Evolutionary conservation across 2,329 filamentous ascomycete genomes (phyloP).

Genomic region (Sarocladium oryzae): DNA sequence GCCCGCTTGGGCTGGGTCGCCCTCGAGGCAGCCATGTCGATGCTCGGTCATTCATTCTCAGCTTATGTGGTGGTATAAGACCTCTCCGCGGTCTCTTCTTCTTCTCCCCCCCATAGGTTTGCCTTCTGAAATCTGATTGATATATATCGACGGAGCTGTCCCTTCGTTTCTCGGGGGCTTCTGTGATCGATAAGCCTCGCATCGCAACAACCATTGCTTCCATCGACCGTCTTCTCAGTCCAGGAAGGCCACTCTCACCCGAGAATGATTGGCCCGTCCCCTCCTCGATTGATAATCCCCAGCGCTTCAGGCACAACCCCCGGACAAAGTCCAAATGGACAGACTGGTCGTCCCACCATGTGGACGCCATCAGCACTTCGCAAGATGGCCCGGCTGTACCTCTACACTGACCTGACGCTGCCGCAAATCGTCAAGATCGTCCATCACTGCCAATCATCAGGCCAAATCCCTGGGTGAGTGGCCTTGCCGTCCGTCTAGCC

Average conservation of each 20-base stretch:
- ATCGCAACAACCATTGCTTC: too few species aligned
- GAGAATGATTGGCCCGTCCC: slow-evolving; percentile 7
- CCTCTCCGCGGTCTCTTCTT: neutral
- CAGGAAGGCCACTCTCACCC: too few species aligned
- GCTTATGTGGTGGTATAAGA: neutral
- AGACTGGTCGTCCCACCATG: slow-evolving; percentile 46
- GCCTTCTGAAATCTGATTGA: neutral
- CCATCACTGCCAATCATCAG: slow-evolving; percentile 27
- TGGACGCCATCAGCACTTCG: slow-evolving; percentile 48
- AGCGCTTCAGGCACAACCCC: slow-evolving; percentile 1
- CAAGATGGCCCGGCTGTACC: slow-evolving; percentile 48
- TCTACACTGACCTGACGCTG: slow-evolving; percentile 48
- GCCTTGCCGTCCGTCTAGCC: neutral
- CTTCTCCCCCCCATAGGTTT: neutral
- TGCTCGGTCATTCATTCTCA: neutral
- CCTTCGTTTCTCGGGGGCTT: neutral
- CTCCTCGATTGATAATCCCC: neutral
- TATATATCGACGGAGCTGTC: neutral
- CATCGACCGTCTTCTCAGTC: too few species aligned
- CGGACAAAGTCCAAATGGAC: slow-evolving; percentile 16
- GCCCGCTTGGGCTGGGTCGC: neutral
- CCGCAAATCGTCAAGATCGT: slow-evolving; percentile 43
- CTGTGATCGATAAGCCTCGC: neutral
- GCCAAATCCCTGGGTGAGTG: slow-evolving; percentile 43
- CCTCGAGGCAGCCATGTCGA: neutral